Conservation (phyloP, 2,329 filamentous ascomycete genomes). For the Aureobasidium sp. region DNA sequence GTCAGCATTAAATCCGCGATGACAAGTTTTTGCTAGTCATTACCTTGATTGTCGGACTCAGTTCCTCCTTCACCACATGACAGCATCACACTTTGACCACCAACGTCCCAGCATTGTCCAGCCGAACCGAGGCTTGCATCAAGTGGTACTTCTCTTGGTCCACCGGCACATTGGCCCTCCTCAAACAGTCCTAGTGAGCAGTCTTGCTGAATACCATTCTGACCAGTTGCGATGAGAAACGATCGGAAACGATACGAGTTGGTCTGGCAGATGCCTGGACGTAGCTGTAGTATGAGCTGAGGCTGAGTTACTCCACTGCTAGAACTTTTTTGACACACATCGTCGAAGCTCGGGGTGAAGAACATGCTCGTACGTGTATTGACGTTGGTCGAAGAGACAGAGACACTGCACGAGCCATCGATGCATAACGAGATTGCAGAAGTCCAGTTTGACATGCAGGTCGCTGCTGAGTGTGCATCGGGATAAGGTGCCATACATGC, state of each 20-base stretch:
- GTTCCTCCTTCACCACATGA: slow-evolving; percentile 8
- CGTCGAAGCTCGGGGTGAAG: not conserved
- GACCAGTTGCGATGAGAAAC: not conserved
- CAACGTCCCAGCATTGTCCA: not conserved
- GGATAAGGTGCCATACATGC: slow-evolving; percentile 8
- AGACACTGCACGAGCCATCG: slow-evolving; percentile 3
- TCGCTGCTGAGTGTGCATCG: not conserved
- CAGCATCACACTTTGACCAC: slow-evolving; percentile 10
- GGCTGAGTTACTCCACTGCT: not conserved
- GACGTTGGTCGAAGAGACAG: not conserved
- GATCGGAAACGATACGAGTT: not conserved
- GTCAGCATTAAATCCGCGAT: not conserved
- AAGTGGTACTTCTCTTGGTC: not conserved
- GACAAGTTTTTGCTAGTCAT: not conserved
- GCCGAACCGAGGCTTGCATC: not conserved
- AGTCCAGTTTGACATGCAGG: slow-evolving; percentile 2
- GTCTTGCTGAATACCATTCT: not conserved
- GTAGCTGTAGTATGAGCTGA: not conserved
- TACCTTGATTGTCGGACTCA: slow-evolving; percentile 8
- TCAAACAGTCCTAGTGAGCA: slow-evolving; percentile 2
- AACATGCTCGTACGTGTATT: slow-evolving; percentile 7
- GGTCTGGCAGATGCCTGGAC: slow-evolving; percentile 1
- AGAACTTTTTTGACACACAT: not conserved
- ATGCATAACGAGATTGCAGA: not conserved
- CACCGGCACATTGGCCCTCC: not conserved